These are phyloP conservation scores for Agaricus sinodeliciosus DNA, from an alignment of 768 basidiomycete species.

Conservation along the genomic window DNA sequence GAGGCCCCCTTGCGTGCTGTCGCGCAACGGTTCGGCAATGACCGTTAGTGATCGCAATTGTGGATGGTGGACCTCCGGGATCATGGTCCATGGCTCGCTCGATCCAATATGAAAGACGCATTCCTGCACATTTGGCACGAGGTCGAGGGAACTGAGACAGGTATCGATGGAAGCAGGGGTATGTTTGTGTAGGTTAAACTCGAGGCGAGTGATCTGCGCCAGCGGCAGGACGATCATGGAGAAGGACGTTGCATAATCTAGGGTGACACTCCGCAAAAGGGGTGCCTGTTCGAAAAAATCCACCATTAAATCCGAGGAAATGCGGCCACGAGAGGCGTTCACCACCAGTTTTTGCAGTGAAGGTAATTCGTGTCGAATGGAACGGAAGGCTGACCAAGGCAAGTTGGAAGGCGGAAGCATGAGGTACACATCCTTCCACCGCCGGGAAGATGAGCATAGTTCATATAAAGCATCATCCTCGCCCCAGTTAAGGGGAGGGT, in stretches of 20 bases:
- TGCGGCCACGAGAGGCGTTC: constrained; percentile 7
- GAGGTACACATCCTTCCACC: constrained; percentile 11
- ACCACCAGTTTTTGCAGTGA: constrained; percentile 9
- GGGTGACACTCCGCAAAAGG: constrained; percentile 1
- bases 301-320: constrained; percentile 1
- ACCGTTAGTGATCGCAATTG: constrained; percentile 2
- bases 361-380: constrained; percentile 7
- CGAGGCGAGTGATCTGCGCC: constrained; percentile 8
- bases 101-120: constrained; percentile 10
- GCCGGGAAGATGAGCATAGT: constrained; percentile 5
- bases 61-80: constrained; percentile 3
- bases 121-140: constrained; percentile 8
- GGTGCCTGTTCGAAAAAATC: constrained; percentile 12
- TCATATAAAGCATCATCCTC: constrained; percentile 4
- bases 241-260: constrained; percentile 11
- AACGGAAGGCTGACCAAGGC: constrained; percentile 7
- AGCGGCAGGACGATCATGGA: constrained; percentile 7
- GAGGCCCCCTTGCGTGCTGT: constrained; percentile 5
- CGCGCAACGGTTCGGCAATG: constrained; percentile 6
- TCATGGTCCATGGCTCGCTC: constrained; percentile 8
- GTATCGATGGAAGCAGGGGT: constrained; percentile 10
- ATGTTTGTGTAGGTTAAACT: constrained; percentile 8
- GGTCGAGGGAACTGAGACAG: constrained; percentile 7
- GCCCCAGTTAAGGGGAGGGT: constrained; percentile 10
- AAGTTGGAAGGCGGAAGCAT: constrained; percentile 10